Percentiles rank a stretch among this genome's conserved stretches.
phyloP scores from a whole-genome alignment of 257 asterid species.

The Orobanche coerulescens region DNA sequence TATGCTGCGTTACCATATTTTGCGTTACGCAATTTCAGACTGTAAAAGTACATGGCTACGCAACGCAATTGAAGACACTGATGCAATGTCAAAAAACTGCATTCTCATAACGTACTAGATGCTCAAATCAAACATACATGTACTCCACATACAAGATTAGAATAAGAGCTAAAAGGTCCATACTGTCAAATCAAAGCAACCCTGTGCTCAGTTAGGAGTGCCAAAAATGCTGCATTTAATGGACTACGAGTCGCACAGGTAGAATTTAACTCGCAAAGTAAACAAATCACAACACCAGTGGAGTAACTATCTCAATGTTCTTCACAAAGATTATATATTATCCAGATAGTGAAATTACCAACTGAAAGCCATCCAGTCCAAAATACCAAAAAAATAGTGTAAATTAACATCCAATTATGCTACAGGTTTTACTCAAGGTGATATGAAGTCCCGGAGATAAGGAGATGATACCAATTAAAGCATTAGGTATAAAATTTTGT shows the following conservation, averaged over 20 bases:
- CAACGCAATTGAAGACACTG: not conserved
- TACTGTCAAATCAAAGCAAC: conserved; percentile 3
- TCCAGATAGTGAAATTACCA: not conserved
- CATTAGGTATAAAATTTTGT: conserved; percentile 9
- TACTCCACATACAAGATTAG: not conserved
- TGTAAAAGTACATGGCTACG: no score
- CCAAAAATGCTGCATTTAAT: not conserved
- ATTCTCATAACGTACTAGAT: not conserved
- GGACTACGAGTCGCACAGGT: not conserved
- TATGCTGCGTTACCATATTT: no score
- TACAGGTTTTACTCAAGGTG: not conserved
- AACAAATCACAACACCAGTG: not conserved
- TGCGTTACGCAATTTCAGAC: no score
- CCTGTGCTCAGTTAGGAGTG: not conserved
- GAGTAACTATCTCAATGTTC: conserved; percentile 1
- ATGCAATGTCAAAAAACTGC: not conserved
- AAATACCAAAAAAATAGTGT: not conserved
- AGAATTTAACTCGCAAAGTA: conserved; percentile 2
- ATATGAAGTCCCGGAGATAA: not conserved
- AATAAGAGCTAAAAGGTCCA: not conserved
- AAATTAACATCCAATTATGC: not conserved
- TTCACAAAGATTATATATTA: not conserved
- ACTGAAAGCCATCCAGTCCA: not conserved
- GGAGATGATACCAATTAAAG: not conserved
- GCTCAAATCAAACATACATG: not conserved